A percentile compares a stretch with the other conserved stretches of the same genome.
Evolutionary conservation across 345 rosid species (phyloP).

Genomic region (Eutrema japonicum): DNA sequence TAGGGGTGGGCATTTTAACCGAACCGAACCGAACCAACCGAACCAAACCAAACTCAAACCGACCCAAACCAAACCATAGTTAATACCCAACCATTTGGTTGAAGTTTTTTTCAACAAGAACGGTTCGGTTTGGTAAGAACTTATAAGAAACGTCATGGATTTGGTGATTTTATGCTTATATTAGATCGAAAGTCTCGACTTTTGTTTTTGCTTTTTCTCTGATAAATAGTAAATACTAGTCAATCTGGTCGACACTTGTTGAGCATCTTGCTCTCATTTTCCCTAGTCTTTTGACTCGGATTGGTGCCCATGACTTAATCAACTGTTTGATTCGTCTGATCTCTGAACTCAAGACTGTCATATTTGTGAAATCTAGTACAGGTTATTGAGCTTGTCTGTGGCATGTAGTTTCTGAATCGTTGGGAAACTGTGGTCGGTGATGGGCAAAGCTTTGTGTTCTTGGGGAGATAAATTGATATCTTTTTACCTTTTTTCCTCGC

Average conservation of each 20-base stretch:
- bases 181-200: not conserved
- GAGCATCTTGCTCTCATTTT: not conserved
- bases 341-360: not conserved
- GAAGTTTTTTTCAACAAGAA: no score
- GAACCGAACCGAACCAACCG: no score
- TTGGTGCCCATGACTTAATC: not conserved
- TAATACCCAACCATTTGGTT: no score
- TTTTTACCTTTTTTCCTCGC: not conserved
- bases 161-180: constrained; percentile 15
- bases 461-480: no score
- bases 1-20: no score
- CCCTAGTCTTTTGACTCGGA: not conserved
- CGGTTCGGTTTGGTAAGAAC: no score
- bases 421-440: no score
- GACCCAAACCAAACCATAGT: no score
- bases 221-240: not conserved
- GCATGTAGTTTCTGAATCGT: no score
- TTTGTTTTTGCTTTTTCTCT: no score
- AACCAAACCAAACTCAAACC: no score
- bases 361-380: not conserved
- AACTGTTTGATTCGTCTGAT: constrained; percentile 9
- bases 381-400: not conserved
- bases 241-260: not conserved
- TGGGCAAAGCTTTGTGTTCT: not conserved
- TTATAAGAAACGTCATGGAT: not conserved